Evolutionary conservation across 2,329 filamentous ascomycete genomes (phyloP), one percentile per base, ranked within the genome.

Genomic region (Aspergillus floridensis): DNA sequence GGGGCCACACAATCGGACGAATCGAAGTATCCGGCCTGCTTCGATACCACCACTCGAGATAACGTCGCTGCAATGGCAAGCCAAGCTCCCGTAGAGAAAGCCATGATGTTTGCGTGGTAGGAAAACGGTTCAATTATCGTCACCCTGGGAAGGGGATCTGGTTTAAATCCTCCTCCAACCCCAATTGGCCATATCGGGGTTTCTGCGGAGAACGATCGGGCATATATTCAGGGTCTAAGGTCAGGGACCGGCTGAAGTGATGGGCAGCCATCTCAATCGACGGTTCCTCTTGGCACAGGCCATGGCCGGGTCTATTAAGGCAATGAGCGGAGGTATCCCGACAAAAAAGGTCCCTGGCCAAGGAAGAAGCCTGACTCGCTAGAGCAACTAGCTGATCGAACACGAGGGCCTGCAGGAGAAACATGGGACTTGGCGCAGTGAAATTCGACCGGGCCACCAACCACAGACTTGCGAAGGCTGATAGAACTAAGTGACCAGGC

Each of bases 11-110:
- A 65, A 24, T 58, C 47, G 2, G 56, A 62, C 1, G 57, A n/a
- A 10, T 66, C 52, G 19, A 66, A 65, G n/a, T 64, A 56, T 3
- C 51, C 59, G 12, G 57, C 54, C 21, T 49, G 32, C 32, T 35
- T 35, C 12, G 32, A 12, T 6, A 35, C 32, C 32, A 16, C 32
- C 14, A 16, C 32, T 6, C 4, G 32, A 35, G 14, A 12, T 16
- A 35, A 35, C 11, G 32, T 35, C 32, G 32, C 32, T 12, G 32
- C 32, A 16, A 35, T 35, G 11, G 32, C 32, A 16, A 35, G 32
- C 32, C 32, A 35, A 35, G 32, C 12, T 35, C 32, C 32, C 32
- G 14, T 16, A 12, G 32, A 35, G 32, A 35, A 35, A 12, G 32
- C 32, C 32, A 35, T 35, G 14, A 35, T 35, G 32, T 35, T 35